A percentile compares a stretch with the other conserved stretches of the same genome.
Evolutionary conservation across 768 basidiomycete species (phyloP).

Genomic region (Agaricus bisporus): DNA sequence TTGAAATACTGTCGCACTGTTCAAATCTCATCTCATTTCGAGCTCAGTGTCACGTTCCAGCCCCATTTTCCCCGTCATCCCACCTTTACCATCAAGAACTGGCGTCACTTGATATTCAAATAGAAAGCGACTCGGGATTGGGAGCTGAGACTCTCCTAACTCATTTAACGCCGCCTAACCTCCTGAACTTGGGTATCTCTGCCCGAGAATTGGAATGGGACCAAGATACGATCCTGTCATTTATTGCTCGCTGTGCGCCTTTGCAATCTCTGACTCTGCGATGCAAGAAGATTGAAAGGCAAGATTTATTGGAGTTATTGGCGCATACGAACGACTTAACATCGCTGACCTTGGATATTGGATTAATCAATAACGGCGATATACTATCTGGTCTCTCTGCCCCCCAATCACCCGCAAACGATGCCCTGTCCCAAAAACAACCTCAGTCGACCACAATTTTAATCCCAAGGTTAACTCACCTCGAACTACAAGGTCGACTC

Average conservation of each 20-base stretch:
- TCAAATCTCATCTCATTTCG: neutral
- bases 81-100: neutral
- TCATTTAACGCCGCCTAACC: slow-evolving; percentile 4
- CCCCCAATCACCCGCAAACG: neutral
- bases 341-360: slow-evolving; percentile 1
- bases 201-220: slow-evolving; percentile 6
- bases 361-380: slow-evolving; percentile 1
- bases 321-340: neutral
- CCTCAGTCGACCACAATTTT: neutral
- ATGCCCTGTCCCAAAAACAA: neutral
- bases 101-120: slow-evolving; percentile 2
- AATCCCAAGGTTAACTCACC: neutral
- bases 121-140: slow-evolving; percentile 5
- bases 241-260: neutral
- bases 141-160: slow-evolving; percentile 4
- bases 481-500: slow-evolving; percentile 6
- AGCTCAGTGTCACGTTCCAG: slow-evolving; percentile 3
- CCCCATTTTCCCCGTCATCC: neutral
- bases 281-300: slow-evolving; percentile 6
- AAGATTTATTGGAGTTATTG: slow-evolving; percentile 1
- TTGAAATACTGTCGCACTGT: slow-evolving; percentile 5
- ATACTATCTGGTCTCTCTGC: neutral
- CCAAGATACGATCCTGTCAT: slow-evolving; percentile 6
- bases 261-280: neutral
- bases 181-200: neutral